Evolutionary conservation across 2,329 filamentous ascomycete species (phyloP), one percentile per base, ranked within the genome.

Genomic region (Claviceps sp.): DNA sequence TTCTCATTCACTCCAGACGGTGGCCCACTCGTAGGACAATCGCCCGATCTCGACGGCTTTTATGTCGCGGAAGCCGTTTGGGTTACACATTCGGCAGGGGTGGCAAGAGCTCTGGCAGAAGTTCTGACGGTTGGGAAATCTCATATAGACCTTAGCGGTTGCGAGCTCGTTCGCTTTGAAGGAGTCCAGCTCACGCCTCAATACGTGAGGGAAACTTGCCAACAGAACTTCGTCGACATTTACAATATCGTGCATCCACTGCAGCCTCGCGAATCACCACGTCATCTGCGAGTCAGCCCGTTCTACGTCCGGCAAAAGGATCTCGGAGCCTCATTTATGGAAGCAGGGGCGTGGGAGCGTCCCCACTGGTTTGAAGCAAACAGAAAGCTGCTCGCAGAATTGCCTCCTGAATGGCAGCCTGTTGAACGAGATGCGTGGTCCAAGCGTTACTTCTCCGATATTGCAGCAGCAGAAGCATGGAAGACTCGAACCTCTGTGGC

Each of bases 1-100:
- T 79, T 84, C 63, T 84, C 80, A 0, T 84, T 84, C 59, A 84
- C 80, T 0, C 80, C 80, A 0, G 80, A 84, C 50, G 79, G 80
- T 1, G 78, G 77, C 0, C 76, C 80, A 0, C 68, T 84, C 0
- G 68, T 84, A 2, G 80, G 80, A 2, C 72, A 76, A 57, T 70
- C 77, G 0, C 78, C 80, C 6, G 72, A 71, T 14, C 63, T 84
- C 0, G 76, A 82, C 46, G 77, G 77, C 13, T 83, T 84, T 63
- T 82, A 72, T 57, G 77, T 84, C 1, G 80, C 80, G 0, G 80
- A 84, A 58, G 80, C 80, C 5, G 78, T 84, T 0, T 84, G 80
- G 80, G 80, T 83, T 1, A 84, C 80, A 18, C 80, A 84, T 56
- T 82, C 79, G 0, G 79, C 78, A 0, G 80, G 80, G 24, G 75